phyloP scores from a whole-genome alignment of 1,284 basidiomycete species.

The Abortiporus biennis region DNA sequence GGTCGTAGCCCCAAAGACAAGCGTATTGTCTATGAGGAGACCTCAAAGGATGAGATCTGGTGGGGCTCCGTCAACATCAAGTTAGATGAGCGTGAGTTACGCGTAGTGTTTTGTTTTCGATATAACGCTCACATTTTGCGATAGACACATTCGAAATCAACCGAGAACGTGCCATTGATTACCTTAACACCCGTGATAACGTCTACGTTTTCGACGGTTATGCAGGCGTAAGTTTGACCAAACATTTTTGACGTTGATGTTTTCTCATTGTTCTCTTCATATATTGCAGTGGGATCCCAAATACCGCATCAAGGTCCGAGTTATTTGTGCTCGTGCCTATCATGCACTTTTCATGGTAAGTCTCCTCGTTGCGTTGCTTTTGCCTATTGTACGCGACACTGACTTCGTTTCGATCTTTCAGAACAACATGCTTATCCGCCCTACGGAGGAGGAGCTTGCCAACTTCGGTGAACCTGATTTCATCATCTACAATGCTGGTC shows the following conservation, averaged over 20 bases:
- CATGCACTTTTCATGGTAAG: slow-evolving; percentile 98
- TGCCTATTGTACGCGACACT: slow-evolving; percentile 7
- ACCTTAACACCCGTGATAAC: slow-evolving; percentile 97
- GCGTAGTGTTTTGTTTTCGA: neutral
- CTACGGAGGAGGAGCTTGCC: slow-evolving; percentile 90
- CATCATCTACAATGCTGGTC: slow-evolving; percentile 99
- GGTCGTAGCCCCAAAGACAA: slow-evolving; percentile 98
- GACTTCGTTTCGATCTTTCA: slow-evolving; percentile 26
- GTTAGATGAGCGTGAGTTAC: slow-evolving; percentile 85
- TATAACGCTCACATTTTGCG: slow-evolving; percentile 4
- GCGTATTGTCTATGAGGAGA: slow-evolving; percentile 98
- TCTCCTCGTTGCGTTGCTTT: slow-evolving; percentile 2
- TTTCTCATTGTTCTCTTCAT: too few relatives aligned
- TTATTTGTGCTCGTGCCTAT: slow-evolving; percentile 97
- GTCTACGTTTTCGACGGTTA: slow-evolving; percentile 99
- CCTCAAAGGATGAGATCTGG: slow-evolving; percentile 97
- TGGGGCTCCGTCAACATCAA: slow-evolving; percentile 99
- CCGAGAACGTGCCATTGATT: slow-evolving; percentile 99
- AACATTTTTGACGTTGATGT: slow-evolving; percentile 6
- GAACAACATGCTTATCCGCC: slow-evolving; percentile 99
- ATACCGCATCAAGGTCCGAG: slow-evolving; percentile 99
- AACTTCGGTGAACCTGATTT: slow-evolving; percentile 99
- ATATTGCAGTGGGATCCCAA: slow-evolving; percentile 96
- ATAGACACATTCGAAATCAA: slow-evolving; percentile 99
- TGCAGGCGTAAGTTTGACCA: slow-evolving; percentile 64